Conservation (phyloP, 108 stramenopile species). For the Pseudonitzschia delicatissima region DNA sequence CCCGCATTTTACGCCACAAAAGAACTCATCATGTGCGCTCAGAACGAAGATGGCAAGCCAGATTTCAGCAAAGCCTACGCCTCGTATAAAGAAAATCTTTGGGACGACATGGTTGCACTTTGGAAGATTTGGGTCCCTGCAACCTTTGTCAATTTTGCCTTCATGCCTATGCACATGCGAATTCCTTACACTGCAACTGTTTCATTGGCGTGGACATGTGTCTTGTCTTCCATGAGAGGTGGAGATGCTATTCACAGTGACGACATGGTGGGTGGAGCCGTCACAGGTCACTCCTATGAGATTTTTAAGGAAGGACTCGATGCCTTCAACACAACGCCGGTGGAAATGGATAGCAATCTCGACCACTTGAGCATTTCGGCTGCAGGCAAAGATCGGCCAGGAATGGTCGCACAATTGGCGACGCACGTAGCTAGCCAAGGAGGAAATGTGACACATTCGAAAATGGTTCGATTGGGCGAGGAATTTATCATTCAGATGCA, state of each 20-base stretch:
- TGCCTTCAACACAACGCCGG: constrained; percentile 59
- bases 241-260: constrained; percentile 67
- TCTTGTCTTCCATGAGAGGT: constrained; percentile 85
- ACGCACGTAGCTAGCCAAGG: constrained; percentile 57
- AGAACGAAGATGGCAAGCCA: constrained; percentile 40
- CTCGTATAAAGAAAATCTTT: constrained; percentile 65
- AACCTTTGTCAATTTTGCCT: constrained; percentile 85
- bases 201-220: constrained; percentile 79
- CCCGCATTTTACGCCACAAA: constrained; percentile 85
- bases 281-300: constrained; percentile 59
- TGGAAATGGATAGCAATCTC: constrained; percentile 62
- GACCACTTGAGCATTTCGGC: constrained; percentile 74
- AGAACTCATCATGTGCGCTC: constrained; percentile 66
- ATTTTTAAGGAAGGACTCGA: constrained; percentile 72
- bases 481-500: constrained; percentile 87
- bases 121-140: constrained; percentile 90
- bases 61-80: constrained; percentile 50
- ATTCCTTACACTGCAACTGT: constrained; percentile 84
- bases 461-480: constrained; percentile 80
- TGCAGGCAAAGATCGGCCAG: constrained; percentile 65
- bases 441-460: constrained; percentile 81
- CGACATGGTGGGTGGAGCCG: constrained; percentile 73
- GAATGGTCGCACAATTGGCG: constrained; percentile 68
- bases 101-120: constrained; percentile 71
- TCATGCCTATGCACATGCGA: constrained; percentile 88